Evolutionary conservation across 176 grass and related monocot genomes (phyloP).

Genomic region (Carex myosuroides): DNA sequence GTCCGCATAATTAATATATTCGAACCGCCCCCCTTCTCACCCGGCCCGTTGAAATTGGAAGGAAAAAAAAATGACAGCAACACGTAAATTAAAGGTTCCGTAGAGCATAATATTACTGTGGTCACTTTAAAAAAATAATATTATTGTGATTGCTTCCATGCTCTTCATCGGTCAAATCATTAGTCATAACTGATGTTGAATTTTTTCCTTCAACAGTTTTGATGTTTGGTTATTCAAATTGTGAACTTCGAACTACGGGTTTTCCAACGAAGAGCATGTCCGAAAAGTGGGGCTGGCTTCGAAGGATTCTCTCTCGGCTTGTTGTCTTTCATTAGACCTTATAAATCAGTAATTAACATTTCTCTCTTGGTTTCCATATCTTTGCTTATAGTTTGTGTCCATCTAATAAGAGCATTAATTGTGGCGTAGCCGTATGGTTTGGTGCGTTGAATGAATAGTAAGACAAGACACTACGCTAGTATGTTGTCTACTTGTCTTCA

Average conservation of each 20-base stretch:
- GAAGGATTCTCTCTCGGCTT: conserved; percentile 19
- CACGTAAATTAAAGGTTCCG: too few species aligned
- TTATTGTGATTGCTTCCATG: background rate
- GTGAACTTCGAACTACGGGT: background rate
- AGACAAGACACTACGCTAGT: background rate
- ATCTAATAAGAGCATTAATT: conserved; percentile 15
- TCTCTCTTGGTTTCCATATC: conserved; percentile 11
- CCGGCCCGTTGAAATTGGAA: too few species aligned
- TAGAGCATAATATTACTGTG: background rate
- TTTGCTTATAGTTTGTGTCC: conserved; percentile 18
- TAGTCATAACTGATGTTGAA: background rate
- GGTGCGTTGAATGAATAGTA: conserved; percentile 20
- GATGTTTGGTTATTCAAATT: background rate
- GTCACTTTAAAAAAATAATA: background rate
- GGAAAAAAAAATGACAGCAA: too few species aligned
- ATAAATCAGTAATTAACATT: conserved; percentile 1
- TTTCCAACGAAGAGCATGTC: conserved; percentile 16
- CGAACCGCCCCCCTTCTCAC: too few species aligned
- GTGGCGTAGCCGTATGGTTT: conserved; percentile 27
- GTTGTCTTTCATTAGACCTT: conserved; percentile 21
- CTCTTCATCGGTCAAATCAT: background rate
- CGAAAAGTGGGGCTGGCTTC: background rate
- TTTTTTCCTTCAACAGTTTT: background rate
- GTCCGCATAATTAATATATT: too few species aligned
- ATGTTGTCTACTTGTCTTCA: background rate